These are phyloP conservation scores for Arthrinium phaeospermum DNA, from an alignment of 2,329 filamentous ascomycete genomes.

Conservation along the genomic window DNA sequence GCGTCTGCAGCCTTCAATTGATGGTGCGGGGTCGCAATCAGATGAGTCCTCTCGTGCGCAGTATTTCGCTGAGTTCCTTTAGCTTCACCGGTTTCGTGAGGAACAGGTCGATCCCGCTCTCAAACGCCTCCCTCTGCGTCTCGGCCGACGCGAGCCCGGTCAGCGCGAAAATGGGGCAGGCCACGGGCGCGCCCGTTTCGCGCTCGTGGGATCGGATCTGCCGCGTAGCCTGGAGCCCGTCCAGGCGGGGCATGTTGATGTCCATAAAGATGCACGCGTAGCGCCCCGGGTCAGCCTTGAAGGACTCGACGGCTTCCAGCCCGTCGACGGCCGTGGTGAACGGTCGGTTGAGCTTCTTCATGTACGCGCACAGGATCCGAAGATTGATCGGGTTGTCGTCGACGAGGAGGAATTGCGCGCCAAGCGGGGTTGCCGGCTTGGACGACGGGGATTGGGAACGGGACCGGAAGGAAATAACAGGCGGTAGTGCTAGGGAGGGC, in stretches of 20 bases:
- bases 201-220: conserved; percentile 48
- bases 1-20: neutral
- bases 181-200: conserved; percentile 40
- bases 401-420: conserved; percentile 40
- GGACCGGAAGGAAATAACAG: too few relatives aligned
- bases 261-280: conserved; percentile 36
- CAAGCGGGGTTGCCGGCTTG: too few relatives aligned
- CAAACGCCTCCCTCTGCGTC: conserved; percentile 51
- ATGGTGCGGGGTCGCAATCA: neutral
- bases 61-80: conserved; percentile 35
- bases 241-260: conserved; percentile 52
- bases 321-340: conserved; percentile 43
- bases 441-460: too few relatives aligned
- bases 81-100: conserved; percentile 52
- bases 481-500: neutral
- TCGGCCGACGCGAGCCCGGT: conserved; percentile 50
- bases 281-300: conserved; percentile 28
- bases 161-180: conserved; percentile 50
- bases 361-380: conserved; percentile 37
- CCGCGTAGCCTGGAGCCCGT: conserved; percentile 46
- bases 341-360: conserved; percentile 38
- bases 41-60: neutral
- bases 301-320: conserved; percentile 44
- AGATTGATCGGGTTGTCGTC: conserved; percentile 50
- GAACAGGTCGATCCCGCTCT: conserved; percentile 51